Evolutionary conservation across 495 filamentous ascomycete genomes (phyloP).

Genomic region (Xylaria scruposa): DNA sequence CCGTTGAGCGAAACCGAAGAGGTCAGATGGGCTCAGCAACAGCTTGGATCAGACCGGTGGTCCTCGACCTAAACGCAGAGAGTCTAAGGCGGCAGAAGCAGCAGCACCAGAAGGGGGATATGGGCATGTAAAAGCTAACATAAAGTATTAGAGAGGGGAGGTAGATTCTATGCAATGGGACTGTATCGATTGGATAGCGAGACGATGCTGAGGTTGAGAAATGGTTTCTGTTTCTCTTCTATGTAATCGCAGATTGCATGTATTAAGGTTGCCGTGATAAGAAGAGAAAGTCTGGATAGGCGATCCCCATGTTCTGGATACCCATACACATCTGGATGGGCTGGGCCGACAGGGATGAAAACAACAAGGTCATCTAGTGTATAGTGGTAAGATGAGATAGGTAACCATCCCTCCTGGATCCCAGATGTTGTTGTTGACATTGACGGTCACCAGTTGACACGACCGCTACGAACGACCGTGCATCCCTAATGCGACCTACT

Average conservation of each 20-base stretch:
- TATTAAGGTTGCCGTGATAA: slow-evolving; percentile 19
- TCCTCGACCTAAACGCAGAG: not conserved
- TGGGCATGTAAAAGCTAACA: slow-evolving; percentile 12
- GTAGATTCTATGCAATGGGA: slow-evolving; percentile 17
- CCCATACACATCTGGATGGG: slow-evolving; percentile 12
- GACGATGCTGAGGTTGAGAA: slow-evolving; percentile 15
- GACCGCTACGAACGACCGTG: slow-evolving; percentile 3
- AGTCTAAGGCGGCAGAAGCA: not conserved
- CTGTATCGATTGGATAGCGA: slow-evolving; percentile 23
- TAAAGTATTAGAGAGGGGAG: slow-evolving; percentile 2
- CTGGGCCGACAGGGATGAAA: slow-evolving; percentile 17
- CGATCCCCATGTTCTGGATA: slow-evolving; percentile 12
- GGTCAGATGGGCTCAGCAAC: slow-evolving; percentile 1
- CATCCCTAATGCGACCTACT: not conserved
- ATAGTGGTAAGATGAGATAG: not conserved
- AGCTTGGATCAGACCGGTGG: not conserved
- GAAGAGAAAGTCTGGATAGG: slow-evolving; percentile 17
- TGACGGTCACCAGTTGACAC: slow-evolving; percentile 19
- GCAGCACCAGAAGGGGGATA: not conserved
- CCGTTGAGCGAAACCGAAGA: not conserved
- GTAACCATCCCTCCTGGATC: not conserved
- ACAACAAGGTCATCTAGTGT: not conserved
- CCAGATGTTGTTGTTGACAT: slow-evolving; percentile 18
- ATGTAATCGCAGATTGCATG: slow-evolving; percentile 21
- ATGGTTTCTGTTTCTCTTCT: slow-evolving; percentile 13